phyloP scores from a whole-genome alignment of 306 rosid genomes.

The Abrus pulchellus region DNA sequence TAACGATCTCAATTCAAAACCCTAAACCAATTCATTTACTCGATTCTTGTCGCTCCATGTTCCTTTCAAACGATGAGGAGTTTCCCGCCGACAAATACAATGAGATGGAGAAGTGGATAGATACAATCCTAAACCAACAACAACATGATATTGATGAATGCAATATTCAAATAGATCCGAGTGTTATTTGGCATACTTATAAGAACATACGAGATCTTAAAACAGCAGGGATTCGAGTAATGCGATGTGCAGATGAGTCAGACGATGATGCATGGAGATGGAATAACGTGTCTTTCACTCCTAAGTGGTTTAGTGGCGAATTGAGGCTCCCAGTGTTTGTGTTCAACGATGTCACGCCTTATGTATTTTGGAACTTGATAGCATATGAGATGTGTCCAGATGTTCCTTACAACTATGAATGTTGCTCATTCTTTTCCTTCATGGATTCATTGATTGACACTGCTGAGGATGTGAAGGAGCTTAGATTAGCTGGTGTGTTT shows the following conservation, averaged over 20 bases:
- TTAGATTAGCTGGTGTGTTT: too few species aligned
- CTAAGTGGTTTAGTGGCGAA: conserved; percentile 22
- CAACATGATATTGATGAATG: neutral
- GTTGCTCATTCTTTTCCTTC: too few species aligned
- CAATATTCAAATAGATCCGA: neutral
- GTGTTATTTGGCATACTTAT: neutral
- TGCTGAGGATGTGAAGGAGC: too few species aligned
- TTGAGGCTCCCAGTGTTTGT: too few species aligned
- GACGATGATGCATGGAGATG: neutral
- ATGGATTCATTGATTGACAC: too few species aligned
- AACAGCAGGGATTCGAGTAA: too few species aligned
- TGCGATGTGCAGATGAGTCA: too few species aligned
- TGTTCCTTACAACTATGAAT: too few species aligned
- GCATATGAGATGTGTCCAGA: too few species aligned
- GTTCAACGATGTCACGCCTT: too few species aligned
- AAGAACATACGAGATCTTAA: neutral
- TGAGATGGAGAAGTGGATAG: neutral
- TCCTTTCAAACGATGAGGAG: neutral
- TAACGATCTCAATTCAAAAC: neutral
- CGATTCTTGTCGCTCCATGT: rapidly evolving
- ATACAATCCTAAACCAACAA: neutral
- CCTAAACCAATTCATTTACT: neutral
- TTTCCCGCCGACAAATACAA: too few species aligned
- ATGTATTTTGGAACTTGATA: too few species aligned
- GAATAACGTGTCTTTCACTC: conserved; percentile 9